Percentiles rank a stretch among this genome's conserved stretches.
phyloP scores from a whole-genome alignment of 768 basidiomycete species.

The Xanthoconium purpureum region DNA sequence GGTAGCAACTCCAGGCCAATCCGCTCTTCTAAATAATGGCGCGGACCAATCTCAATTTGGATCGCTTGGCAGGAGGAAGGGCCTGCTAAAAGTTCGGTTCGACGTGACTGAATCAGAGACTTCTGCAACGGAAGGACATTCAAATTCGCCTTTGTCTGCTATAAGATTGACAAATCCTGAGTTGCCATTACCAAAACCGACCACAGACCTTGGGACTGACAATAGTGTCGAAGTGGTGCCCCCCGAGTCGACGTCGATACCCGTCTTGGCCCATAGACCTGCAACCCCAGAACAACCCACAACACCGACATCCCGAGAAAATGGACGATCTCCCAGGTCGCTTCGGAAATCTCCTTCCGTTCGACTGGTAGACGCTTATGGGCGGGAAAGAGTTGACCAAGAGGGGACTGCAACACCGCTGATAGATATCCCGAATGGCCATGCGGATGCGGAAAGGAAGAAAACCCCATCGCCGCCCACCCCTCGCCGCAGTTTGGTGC shows the following conservation, averaged over 20 bases:
- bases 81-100: constrained; percentile 71
- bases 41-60: constrained; percentile 31
- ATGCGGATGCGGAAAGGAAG: constrained; percentile 20
- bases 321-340: constrained; percentile 29
- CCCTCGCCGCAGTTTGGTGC: constrained; percentile 41
- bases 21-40: constrained; percentile 14
- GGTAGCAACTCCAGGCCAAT: constrained; percentile 51
- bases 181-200: constrained; percentile 8
- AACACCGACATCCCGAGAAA: constrained; percentile 26
- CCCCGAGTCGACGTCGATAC: background rate
- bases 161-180: constrained; percentile 25
- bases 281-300: constrained; percentile 22
- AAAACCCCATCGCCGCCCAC: constrained; percentile 13
- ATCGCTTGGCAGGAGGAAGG: constrained; percentile 44
- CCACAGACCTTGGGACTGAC: constrained; percentile 7
- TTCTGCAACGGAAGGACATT: constrained; percentile 29
- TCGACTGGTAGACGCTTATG: constrained; percentile 71
- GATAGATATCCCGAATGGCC: constrained; percentile 4
- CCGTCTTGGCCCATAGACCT: constrained; percentile 8
- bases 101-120: constrained; percentile 43
- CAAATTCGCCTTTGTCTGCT: constrained; percentile 27
- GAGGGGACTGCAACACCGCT: constrained; percentile 1
- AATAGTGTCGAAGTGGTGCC: background rate
- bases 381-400: constrained; percentile 41
- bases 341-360: constrained; percentile 51